Base-by-base conservation (phyloP, 164 flowering plant genomes). In the Sextonia rubra region DNA sequence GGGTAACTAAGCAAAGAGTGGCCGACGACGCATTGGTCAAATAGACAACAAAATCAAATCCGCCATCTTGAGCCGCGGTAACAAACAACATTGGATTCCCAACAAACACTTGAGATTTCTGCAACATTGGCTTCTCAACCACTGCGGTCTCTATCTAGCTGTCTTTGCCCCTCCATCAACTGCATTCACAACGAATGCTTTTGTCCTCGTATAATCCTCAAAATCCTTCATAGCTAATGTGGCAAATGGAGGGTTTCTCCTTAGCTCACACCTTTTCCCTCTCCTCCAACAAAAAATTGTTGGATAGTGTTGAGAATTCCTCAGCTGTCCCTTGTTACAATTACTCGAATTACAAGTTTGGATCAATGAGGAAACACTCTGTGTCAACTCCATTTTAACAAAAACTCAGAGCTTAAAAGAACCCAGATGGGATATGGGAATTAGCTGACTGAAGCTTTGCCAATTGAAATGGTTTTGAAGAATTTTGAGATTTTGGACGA, bases 51-150 rank as follows among this genome's bases (percentile, higher is more conserved):
- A 94, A 94, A 80, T 94, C 92, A 66, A 94, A 88, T 6, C 98
- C 98, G 37, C 86, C 94, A 27, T 87, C 92, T 1, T 77, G 69
- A 11, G 77, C 76, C 0, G 92, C 87, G n/a, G 97, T 94, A n/a
- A 97, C 98, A 61, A 90, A 84, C 37, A 97, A 97, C 76, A 79
- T 37, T 44, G 97, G 93, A 78, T 49, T 73, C 4, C 98, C 98
- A 1, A 69, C 69, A 3, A 78, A 82, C 20, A 91, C 87, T 73
- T 84, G 76, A 71, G 87, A 89, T 17, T 77, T 72, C n/a, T 68
- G 69, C 64, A 69, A 27, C 12, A 8, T 69, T 5, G 85, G 84
- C 76, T 80, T 81, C 81, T 84, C 89, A 1, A 78, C 79, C 27
- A 84, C 89, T 14, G 79, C 83, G 1, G 86, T 83, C 74, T 80